Conservation (phyloP, 768 basidiomycete genomes). For the Naganishia kalamii region DNA sequence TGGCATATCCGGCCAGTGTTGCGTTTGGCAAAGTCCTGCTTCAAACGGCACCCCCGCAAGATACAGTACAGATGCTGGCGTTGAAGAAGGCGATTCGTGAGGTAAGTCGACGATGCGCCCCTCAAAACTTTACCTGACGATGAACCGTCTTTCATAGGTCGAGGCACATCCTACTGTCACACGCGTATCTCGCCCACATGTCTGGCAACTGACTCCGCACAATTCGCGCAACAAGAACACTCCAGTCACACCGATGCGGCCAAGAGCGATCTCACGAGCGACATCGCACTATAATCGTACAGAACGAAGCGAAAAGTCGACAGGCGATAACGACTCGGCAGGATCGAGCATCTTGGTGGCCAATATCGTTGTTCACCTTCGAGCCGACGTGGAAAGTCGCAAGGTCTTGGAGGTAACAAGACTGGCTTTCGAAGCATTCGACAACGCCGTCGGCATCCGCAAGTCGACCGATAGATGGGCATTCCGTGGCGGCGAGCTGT, state of each 20-base stretch:
- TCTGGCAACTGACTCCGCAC: slow-evolving; percentile 72
- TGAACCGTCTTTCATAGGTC: slow-evolving; percentile 51
- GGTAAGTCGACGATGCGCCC: slow-evolving; percentile 50
- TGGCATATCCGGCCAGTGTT: slow-evolving; percentile 77
- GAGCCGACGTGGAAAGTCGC: slow-evolving; percentile 59
- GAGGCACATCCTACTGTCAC: slow-evolving; percentile 77
- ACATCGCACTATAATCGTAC: slow-evolving; percentile 17
- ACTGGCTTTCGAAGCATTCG: neutral
- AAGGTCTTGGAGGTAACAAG: slow-evolving; percentile 66
- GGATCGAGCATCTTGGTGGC: slow-evolving; percentile 54
- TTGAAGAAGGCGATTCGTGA: slow-evolving; percentile 77
- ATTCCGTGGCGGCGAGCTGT: slow-evolving; percentile 14
- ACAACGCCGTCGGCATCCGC: slow-evolving; percentile 22
- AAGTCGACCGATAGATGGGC: slow-evolving; percentile 18
- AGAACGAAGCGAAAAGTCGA: slow-evolving; percentile 17
- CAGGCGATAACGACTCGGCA: slow-evolving; percentile 28
- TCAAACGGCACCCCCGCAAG: slow-evolving; percentile 68
- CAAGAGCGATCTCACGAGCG: slow-evolving; percentile 16
- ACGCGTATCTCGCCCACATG: slow-evolving; percentile 75
- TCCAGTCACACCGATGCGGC: slow-evolving; percentile 4
- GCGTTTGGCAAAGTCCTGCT: slow-evolving; percentile 78
- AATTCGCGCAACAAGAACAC: slow-evolving; percentile 28
- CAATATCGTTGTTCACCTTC: slow-evolving; percentile 73
- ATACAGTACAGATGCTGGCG: slow-evolving; percentile 63
- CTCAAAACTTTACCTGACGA: slow-evolving; percentile 17